Evolutionary conservation across 306 rosid genomes (phyloP), one percentile per base, ranked within the genome.

Genomic region (Sicyos baderoa): DNA sequence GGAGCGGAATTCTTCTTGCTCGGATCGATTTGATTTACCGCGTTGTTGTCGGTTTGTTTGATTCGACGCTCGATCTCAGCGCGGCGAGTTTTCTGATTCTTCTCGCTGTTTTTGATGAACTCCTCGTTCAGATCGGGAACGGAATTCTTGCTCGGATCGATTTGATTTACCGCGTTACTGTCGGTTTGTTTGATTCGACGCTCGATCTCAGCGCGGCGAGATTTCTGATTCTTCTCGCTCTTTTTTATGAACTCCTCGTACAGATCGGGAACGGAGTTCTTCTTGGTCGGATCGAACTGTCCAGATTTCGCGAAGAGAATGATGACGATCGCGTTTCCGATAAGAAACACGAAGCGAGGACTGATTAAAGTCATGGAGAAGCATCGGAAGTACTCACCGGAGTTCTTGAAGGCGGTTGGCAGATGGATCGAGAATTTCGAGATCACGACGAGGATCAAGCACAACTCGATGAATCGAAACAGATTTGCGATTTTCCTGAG

Each of bases 291-390:
- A 16, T 74, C 77, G 69, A 86, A 89, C 8, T 74, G 76, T 6
- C 93, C 91, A 0, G 96, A 85, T 66, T 84, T 82, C 10, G 75
- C 93, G 21, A 89, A 86, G 14, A 92, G 81, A 21, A 83, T 74
- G 86, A 92, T 85, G 74, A 92, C 75, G 4, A 92, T 92, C 7
- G 73, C 52, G 76, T 92, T 92, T 53, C 98, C 98, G 1, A 92
- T 17, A 0, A 92, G 69, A 19, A 92, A 92, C 75, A 92, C 86
- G 47, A 87, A 87, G 56, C 79, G 81, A 52, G 93, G 93, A 4
- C 83, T 87, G 0, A 79, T 76, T 64, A 92, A 9, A 72, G 76
- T 59, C 17, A 78, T 68, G 0, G 93, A 79, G 4, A 89, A 47
- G 22, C 76, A 86, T 5, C 72, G 80, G 71, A 92, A 76, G 59